phyloP scores from a whole-genome alignment of 2,329 filamentous ascomycete species.

The Colletotrichum liaoningense region DNA sequence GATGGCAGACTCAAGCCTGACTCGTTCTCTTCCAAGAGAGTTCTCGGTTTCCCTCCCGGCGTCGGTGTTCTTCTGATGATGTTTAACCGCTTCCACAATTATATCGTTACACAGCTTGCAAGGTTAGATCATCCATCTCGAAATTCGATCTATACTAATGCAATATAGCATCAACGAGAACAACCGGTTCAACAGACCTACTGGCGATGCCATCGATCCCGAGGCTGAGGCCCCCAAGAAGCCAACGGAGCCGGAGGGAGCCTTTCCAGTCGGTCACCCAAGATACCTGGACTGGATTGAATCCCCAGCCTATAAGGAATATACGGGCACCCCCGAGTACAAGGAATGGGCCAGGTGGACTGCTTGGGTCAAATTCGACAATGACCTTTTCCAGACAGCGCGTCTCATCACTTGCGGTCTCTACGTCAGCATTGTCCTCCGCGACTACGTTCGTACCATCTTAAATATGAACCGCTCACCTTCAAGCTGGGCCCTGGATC shows the following conservation, averaged over 20 bases:
- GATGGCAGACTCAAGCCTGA: slow-evolving; percentile 66
- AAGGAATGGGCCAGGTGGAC: not conserved
- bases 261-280: too few relatives aligned
- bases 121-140: not conserved
- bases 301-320: not conserved
- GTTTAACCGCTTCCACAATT: slow-evolving; percentile 56
- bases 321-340: not conserved
- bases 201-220: not conserved
- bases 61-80: slow-evolving; percentile 64
- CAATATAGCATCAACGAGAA: slow-evolving; percentile 53
- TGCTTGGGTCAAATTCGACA: slow-evolving; percentile 50
- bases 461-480: slow-evolving; percentile 60
- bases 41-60: slow-evolving; percentile 63
- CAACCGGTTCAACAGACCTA: slow-evolving; percentile 45
- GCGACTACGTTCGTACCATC: slow-evolving; percentile 53
- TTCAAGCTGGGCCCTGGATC: slow-evolving; percentile 56
- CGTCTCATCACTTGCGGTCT: slow-evolving; percentile 64
- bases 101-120: slow-evolving; percentile 37
- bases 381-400: slow-evolving; percentile 53
- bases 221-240: not conserved
- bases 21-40: slow-evolving; percentile 62
- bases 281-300: too few relatives aligned
- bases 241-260: slow-evolving; percentile 40
- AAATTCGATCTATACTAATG: slow-evolving; percentile 33
- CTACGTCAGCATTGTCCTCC: slow-evolving; percentile 62